Conservation (phyloP, 805 yeast species). For the Kodamaea restingae region DNA sequence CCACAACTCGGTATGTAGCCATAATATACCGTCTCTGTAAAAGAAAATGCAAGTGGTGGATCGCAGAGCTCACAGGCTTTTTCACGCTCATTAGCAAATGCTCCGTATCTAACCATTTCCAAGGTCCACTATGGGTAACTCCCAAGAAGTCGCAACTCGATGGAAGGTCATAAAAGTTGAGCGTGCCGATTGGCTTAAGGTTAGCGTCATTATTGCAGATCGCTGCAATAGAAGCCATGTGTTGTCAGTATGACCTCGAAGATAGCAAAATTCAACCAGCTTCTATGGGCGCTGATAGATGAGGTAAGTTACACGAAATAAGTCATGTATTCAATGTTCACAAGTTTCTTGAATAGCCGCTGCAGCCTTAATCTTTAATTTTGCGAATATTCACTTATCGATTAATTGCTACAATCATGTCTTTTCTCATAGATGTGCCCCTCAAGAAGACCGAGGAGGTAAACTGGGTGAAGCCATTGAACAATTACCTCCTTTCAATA, state of each 20-base stretch:
- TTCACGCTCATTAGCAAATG: constrained; percentile 18
- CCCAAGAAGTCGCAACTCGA: constrained; percentile 23
- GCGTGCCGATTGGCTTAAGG: constrained; percentile 47
- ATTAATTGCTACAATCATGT: constrained; percentile 1
- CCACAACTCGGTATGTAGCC: constrained; percentile 36
- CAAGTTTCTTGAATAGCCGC: background rate
- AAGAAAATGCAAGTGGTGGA: constrained; percentile 40
- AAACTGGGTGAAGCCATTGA: constrained; percentile 65
- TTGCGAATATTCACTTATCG: background rate
- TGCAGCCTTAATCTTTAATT: background rate
- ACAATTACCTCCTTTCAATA: constrained; percentile 50
- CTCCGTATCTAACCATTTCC: constrained; percentile 58
- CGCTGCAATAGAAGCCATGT: constrained; percentile 3
- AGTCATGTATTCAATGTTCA: background rate
- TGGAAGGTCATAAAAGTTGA: constrained; percentile 45
- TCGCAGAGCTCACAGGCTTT: constrained; percentile 1
- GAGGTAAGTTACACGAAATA: too few relatives aligned
- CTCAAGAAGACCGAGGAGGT: constrained; percentile 49
- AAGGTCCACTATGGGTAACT: constrained; percentile 16
- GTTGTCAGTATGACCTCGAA: too few relatives aligned
- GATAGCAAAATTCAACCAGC: too few relatives aligned
- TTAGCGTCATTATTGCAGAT: constrained; percentile 39
- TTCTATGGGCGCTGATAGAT: too few relatives aligned
- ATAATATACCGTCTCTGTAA: constrained; percentile 36
- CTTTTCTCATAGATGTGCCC: constrained; percentile 15